Conservation (phyloP, 164 flowering plant genomes). For the Nymphaea thermarum region DNA sequence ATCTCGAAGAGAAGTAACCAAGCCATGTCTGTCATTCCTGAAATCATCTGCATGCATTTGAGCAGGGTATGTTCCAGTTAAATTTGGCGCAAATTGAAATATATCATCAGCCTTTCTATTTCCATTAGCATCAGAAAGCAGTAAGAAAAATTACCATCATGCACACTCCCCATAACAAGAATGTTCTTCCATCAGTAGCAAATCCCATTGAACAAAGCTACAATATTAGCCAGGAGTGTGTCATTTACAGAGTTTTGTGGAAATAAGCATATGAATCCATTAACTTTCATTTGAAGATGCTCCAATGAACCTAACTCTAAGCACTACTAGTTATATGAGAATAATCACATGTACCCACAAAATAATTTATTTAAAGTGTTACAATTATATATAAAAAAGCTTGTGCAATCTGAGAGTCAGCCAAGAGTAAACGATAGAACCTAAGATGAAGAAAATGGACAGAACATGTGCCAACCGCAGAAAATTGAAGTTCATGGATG, state of each 20-base stretch:
- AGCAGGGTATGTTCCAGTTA: conserved; percentile 5
- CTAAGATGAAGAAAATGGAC: background rate
- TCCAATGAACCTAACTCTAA: background rate
- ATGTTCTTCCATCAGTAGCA: conserved; percentile 95
- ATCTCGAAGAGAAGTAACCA: conserved; percentile 66
- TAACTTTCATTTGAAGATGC: background rate
- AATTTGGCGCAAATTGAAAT: no score
- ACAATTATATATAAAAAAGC: background rate
- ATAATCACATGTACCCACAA: background rate
- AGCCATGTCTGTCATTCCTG: conserved; percentile 61
- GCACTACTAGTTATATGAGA: background rate
- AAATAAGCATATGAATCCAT: no score
- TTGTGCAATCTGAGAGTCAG: background rate
- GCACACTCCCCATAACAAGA: conserved; percentile 98
- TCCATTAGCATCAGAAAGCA: background rate
- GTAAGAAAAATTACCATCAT: conserved; percentile 68
- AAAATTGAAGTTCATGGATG: no score
- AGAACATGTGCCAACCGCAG: no score
- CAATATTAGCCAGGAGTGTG: background rate
- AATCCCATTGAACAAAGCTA: conserved; percentile 96
- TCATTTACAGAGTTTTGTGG: background rate
- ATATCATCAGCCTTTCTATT: background rate
- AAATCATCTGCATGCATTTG: conserved; percentile 99
- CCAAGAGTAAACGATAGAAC: background rate
- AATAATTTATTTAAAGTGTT: background rate